phyloP scores from a whole-genome alignment of 352 stramenopile species.

The Pythium sp. region DNA sequence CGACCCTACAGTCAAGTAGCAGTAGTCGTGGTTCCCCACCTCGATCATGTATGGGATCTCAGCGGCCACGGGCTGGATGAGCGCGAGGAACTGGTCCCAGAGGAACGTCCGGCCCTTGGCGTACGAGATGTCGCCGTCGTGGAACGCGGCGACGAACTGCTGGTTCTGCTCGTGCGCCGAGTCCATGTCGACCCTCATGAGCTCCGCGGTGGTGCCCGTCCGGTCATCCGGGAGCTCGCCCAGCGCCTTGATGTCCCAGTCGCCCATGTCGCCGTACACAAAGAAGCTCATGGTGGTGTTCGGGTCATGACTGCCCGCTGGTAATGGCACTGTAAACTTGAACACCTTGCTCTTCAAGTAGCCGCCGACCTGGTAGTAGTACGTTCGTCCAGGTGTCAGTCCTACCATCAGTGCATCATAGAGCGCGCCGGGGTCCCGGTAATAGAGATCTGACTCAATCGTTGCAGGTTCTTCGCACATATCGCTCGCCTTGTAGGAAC shows the following conservation, averaged over 20 bases:
- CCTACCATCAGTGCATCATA: not conserved
- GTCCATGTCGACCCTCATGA: conserved; percentile 19
- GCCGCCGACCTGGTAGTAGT: not conserved
- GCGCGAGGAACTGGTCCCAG: not conserved
- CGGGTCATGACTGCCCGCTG: not conserved
- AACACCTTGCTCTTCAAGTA: not conserved
- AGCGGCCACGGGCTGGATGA: not conserved
- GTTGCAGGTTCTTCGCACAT: not conserved
- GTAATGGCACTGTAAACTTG: not conserved
- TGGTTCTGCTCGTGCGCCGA: not conserved
- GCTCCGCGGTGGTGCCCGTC: conserved; percentile 28
- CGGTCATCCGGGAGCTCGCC: not conserved
- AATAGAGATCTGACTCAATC: not conserved
- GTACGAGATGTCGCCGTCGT: not conserved
- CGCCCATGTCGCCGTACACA: conserved; percentile 68
- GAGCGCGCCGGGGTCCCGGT: not conserved
- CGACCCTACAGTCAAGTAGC: not conserved
- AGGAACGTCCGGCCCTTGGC: not conserved
- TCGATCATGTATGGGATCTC: not conserved
- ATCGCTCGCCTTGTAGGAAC: conserved; percentile 8
- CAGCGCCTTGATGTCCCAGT: conserved; percentile 20
- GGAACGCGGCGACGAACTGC: not conserved
- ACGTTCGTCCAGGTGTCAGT: not conserved
- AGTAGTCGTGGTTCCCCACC: not conserved
- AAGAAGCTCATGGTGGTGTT: conserved; percentile 44